phyloP scores from a whole-genome alignment of 345 rosid species.

The Barbarea vulgaris region DNA sequence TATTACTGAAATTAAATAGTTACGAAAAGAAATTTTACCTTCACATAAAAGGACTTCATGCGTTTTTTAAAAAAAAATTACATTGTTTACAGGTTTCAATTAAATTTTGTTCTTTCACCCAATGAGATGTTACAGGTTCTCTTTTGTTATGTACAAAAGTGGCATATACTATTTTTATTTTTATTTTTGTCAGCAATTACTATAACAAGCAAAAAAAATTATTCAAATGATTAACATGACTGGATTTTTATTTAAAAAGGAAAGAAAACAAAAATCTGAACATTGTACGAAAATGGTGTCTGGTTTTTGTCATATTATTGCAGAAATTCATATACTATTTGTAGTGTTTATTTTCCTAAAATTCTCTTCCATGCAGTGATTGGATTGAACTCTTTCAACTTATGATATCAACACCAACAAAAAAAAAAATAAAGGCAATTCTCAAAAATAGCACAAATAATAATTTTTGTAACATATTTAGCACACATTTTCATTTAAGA shows the following conservation, averaged over 20 bases:
- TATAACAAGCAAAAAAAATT: neutral
- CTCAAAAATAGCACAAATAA: no score
- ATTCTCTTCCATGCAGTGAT: neutral
- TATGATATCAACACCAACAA: neutral
- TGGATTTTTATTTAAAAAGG: neutral
- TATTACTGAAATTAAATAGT: no score
- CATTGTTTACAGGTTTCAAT: neutral
- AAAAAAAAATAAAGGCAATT: no score
- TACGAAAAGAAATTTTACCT: no score
- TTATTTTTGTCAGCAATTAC: no score
- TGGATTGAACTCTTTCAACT: neutral
- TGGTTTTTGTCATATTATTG: neutral
- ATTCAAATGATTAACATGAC: neutral
- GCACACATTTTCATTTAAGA: no score
- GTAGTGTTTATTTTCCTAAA: neutral
- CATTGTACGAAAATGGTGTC: neutral
- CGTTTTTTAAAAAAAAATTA: no score
- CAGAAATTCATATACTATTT: neutral
- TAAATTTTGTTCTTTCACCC: neutral
- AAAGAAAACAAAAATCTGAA: neutral
- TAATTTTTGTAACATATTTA: no score
- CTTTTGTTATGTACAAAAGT: neutral
- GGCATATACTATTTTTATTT: no score
- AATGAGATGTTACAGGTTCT: slow-evolving; percentile 1
- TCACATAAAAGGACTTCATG: no score